These are phyloP conservation scores for Euphorbia tirucalli DNA, from an alignment of 345 rosid species.

Conservation along the genomic window DNA sequence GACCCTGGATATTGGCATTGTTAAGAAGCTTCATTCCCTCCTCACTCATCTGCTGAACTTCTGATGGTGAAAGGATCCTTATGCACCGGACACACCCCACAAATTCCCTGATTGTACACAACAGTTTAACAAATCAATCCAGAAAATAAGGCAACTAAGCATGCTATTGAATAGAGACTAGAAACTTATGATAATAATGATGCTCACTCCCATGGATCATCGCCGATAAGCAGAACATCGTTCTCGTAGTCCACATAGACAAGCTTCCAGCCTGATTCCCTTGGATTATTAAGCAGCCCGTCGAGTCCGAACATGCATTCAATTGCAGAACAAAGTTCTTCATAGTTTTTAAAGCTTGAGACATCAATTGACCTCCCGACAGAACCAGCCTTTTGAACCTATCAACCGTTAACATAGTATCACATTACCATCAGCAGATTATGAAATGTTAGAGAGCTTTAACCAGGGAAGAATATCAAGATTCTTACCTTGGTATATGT, in stretches of 20 bases:
- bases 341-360: slow-evolving; percentile 74
- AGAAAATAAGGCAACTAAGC: neutral
- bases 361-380: slow-evolving; percentile 97
- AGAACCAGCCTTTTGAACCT: slow-evolving; percentile 98
- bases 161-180: too few species aligned
- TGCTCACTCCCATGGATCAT: slow-evolving; percentile 99
- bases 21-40: slow-evolving; percentile 97
- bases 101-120: slow-evolving; percentile 66
- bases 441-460: too few species aligned
- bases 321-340: slow-evolving; percentile 74
- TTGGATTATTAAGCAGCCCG: slow-evolving; percentile 75
- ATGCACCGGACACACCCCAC: slow-evolving; percentile 98
- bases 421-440: neutral
- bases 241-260: slow-evolving; percentile 96
- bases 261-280: slow-evolving; percentile 88
- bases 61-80: slow-evolving; percentile 88
- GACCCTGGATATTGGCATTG: slow-evolving; percentile 54
- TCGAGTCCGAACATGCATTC: slow-evolving; percentile 93
- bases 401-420: slow-evolving; percentile 18
- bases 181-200: neutral
- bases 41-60: slow-evolving; percentile 98
- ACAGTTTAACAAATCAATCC: neutral
- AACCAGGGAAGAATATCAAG: neutral
- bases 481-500: slow-evolving; percentile 85
- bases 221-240: slow-evolving; percentile 94